A percentile compares a stretch with the other conserved stretches of the same genome.
phyloP scores from a whole-genome alignment of 805 yeast genomes.

The Metschnikowia amazonensis region DNA sequence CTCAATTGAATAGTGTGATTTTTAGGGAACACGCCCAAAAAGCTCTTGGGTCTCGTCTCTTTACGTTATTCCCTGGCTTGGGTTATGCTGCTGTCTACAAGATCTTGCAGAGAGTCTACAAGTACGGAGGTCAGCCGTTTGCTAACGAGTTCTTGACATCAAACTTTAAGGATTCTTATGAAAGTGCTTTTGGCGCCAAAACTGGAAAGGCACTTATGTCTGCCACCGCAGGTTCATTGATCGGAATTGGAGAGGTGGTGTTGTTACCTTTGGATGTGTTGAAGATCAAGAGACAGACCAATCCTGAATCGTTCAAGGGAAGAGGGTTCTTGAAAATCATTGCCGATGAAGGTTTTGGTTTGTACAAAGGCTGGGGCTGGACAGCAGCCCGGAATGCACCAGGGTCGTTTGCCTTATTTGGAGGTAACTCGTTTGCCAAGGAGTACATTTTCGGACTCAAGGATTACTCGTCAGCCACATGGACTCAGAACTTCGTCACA shows the following conservation, averaged over 20 bases:
- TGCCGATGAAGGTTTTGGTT: slow-evolving; percentile 85
- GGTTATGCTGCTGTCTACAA: slow-evolving; percentile 98
- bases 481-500: slow-evolving; percentile 91
- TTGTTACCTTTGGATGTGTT: slow-evolving; percentile 92
- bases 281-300: slow-evolving; percentile 98
- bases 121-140: slow-evolving; percentile 98
- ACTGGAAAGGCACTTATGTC: slow-evolving; percentile 96
- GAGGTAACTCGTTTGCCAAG: slow-evolving; percentile 98
- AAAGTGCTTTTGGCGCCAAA: slow-evolving; percentile 78
- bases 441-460: slow-evolving; percentile 84
- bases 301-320: slow-evolving; percentile 99
- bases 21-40: slow-evolving; percentile 78
- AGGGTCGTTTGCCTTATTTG: slow-evolving; percentile 95
- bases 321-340: slow-evolving; percentile 89
- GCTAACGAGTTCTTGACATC: slow-evolving; percentile 87
- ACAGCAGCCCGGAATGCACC: slow-evolving; percentile 99
- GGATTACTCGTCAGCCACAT: slow-evolving; percentile 89
- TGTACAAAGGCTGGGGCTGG: slow-evolving; percentile 99
- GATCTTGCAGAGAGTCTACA: slow-evolving; percentile 94
- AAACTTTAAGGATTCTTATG: slow-evolving; percentile 69
- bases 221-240: slow-evolving; percentile 95
- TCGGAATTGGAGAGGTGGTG: slow-evolving; percentile 97
- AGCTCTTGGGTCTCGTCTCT: slow-evolving; percentile 63
- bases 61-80: slow-evolving; percentile 93
- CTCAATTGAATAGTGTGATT: slow-evolving; percentile 79